Conservation (phyloP, 331 rosid species). For the Saraca asoca region DNA sequence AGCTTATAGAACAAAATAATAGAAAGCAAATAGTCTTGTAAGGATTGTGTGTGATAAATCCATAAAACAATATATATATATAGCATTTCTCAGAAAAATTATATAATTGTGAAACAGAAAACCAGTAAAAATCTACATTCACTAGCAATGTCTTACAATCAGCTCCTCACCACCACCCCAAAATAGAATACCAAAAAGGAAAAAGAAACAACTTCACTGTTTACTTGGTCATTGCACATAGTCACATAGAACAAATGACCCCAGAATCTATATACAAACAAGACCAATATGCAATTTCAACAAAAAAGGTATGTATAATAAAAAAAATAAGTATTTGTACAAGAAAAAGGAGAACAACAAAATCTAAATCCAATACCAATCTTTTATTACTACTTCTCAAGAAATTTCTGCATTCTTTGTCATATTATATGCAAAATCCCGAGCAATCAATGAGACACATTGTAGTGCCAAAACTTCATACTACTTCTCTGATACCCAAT, state of each 20-base stretch:
- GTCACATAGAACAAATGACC: too few species aligned
- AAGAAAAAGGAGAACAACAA: conserved; percentile 36
- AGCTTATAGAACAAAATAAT: too few species aligned
- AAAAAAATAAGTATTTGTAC: conserved; percentile 43
- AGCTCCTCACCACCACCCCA: conserved; percentile 11
- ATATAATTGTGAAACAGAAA: too few species aligned
- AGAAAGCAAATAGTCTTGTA: too few species aligned
- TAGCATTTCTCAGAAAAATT: too few species aligned
- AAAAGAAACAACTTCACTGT: neutral
- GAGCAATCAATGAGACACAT: too few species aligned
- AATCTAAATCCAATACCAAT: conserved; percentile 14
- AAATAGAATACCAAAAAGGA: neutral
- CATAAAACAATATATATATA: too few species aligned
- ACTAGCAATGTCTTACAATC: too few species aligned
- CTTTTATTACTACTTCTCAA: conserved; percentile 27
- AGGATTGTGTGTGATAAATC: too few species aligned
- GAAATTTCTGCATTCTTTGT: conserved; percentile 31
- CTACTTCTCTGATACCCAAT: too few species aligned
- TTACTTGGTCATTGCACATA: conserved; percentile 19
- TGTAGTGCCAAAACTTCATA: too few species aligned
- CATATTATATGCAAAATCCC: conserved; percentile 26
- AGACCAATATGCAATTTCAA: neutral
- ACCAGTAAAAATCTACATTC: too few species aligned
- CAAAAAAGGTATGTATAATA: conserved; percentile 31
- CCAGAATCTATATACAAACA: conserved; percentile 27